These are phyloP conservation scores for Aureobasidium melanogenum DNA, from an alignment of 2,329 filamentous ascomycete species.

Conservation along the genomic window DNA sequence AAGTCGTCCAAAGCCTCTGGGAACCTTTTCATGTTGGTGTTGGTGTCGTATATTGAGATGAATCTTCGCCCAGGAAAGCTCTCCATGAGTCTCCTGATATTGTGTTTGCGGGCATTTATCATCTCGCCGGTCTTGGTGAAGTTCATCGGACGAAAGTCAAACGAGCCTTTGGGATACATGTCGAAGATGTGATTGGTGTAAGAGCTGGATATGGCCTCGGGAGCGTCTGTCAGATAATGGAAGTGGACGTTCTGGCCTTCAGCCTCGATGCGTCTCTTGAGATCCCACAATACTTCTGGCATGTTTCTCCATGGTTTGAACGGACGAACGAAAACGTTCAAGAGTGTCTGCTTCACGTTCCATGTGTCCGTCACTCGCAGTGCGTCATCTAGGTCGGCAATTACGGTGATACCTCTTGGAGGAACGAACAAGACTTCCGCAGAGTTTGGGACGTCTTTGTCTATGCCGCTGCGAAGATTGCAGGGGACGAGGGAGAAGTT, in stretches of 20 bases:
- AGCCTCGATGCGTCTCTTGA: neutral
- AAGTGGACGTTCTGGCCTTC: conserved; percentile 17
- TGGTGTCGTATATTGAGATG: conserved; percentile 21
- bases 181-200: conserved; percentile 14
- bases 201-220: conserved; percentile 14
- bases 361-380: conserved; percentile 19
- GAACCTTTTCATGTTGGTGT: conserved; percentile 16
- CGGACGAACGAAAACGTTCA: conserved; percentile 15
- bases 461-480: neutral
- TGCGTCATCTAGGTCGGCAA: conserved; percentile 22
- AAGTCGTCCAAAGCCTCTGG: conserved; percentile 13
- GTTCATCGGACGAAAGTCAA: conserved; percentile 19
- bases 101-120: conserved; percentile 13
- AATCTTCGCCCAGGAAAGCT: conserved; percentile 18
- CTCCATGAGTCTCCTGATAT: conserved; percentile 16
- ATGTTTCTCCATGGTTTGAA: conserved; percentile 18
- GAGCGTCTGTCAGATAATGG: conserved; percentile 20
- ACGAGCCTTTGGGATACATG: conserved; percentile 18
- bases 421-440: conserved; percentile 12
- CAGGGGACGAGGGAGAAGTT: neutral
- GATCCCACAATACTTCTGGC: conserved; percentile 14
- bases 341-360: conserved; percentile 18
- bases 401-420: conserved; percentile 17
- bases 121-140: conserved; percentile 13
- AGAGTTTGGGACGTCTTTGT: neutral